These are phyloP conservation scores for Monosporascus sp. DNA, from an alignment of 2,329 filamentous ascomycete species.

Conservation along the genomic window DNA sequence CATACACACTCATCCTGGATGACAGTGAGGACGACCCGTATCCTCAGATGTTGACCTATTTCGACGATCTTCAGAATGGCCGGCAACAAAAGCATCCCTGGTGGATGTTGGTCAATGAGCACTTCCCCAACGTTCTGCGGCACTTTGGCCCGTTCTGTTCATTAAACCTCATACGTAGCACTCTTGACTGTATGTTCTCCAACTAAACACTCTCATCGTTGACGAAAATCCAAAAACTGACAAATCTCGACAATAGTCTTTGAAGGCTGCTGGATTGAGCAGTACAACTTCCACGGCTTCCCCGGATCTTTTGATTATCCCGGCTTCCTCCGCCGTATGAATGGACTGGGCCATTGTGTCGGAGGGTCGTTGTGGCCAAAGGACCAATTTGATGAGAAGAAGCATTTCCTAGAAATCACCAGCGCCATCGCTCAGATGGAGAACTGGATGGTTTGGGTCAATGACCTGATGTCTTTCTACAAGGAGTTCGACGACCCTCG, in stretches of 20 bases:
- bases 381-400: slow-evolving; percentile 7
- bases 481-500: slow-evolving; percentile 15
- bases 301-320: slow-evolving; percentile 12
- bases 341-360: slow-evolving; percentile 11
- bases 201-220: no score
- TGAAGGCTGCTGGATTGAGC: slow-evolving; percentile 17
- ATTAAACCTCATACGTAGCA: slow-evolving; percentile 13
- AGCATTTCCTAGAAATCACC: slow-evolving; percentile 12
- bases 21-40: slow-evolving; percentile 11
- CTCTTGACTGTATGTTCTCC: not conserved
- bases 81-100: slow-evolving; percentile 9
- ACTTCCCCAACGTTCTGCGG: slow-evolving; percentile 11
- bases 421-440: slow-evolving; percentile 14
- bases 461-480: slow-evolving; percentile 18
- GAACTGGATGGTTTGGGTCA: slow-evolving; percentile 14
- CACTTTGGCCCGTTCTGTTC: slow-evolving; percentile 14
- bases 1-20: slow-evolving; percentile 15
- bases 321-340: slow-evolving; percentile 15
- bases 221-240: no score
- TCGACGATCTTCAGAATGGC: slow-evolving; percentile 11
- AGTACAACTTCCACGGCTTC: slow-evolving; percentile 15
- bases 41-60: slow-evolving; percentile 11
- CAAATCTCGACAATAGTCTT: slow-evolving; percentile 3
- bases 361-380: no score
- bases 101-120: slow-evolving; percentile 13